Base-by-base conservation (phyloP, 345 rosid genomes). In the Populus davidiana region DNA sequence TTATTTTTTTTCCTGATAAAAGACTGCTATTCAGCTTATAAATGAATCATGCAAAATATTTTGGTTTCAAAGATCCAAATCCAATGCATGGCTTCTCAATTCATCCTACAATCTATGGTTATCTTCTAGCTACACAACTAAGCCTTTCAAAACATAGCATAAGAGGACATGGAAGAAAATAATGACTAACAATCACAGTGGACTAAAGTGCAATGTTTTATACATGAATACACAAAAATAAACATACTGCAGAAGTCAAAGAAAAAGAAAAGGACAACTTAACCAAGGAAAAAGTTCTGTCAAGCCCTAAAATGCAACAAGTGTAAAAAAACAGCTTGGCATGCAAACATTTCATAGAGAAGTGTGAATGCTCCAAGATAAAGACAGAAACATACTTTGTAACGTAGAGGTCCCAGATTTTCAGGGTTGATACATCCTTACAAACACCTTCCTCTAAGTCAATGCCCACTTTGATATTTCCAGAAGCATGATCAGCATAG, bases 401-500 rank as follows among this genome's bases (percentile, higher is more conserved):
- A 49, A 90, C 87, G 71, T 87, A 87, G 67, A 96, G 98, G 84
- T 96, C 99, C 99, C 99, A 94, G 70, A 92, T 83, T 71, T 86
- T 82, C 71, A 83, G 27, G 75, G 83, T 83, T 35, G 99, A 87
- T 8, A 86, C 87, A 84, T 96, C 98, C 83, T 86, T 89, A 68
- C 93, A 92, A 80, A 70, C 88, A 63, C 97, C 97, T 83, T 85
- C 97, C 75, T 83, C 94, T 88, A 96, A 86, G 86, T 92, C 92
- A 72, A 96, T 90, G 72, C 98, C 98, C 71, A 91, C 91, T 87
- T 92, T 96, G 75, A 87, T 71, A 77, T 90, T 92, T 69, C 98
- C 99, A 78, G 94, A 89, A 21, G 97, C 95, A 82, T 94, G 99
- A 61, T 91, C 94, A 67, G 92, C 94, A 84, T 94, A 96, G 21